Evolutionary conservation across 2,329 filamentous ascomycete genomes (phyloP).

Genomic region (Ciborinia camelliae): DNA sequence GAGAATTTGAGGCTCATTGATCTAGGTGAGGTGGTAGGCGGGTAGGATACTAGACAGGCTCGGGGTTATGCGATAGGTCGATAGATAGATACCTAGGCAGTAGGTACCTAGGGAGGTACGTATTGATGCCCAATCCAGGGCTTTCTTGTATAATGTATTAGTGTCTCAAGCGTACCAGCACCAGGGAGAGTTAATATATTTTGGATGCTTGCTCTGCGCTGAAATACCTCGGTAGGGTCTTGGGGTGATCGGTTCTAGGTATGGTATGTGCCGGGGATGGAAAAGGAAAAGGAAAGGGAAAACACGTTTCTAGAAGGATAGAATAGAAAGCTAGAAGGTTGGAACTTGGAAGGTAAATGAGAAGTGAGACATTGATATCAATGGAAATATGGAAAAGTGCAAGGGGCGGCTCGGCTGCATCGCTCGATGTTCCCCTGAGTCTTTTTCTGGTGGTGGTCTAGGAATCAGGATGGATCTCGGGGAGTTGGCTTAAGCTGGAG

Average conservation of each 20-base stretch:
- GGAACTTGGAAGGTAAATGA: not conserved
- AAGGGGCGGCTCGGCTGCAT: conserved; percentile 7
- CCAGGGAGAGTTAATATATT: no score
- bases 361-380: conserved; percentile 2
- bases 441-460: not conserved
- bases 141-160: no score
- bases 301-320: conserved; percentile 1
- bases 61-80: not conserved
- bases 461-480: not conserved
- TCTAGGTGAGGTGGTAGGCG: no score
- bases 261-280: no score
- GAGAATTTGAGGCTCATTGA: no score
- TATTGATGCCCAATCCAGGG: not conserved
- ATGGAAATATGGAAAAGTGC: not conserved
- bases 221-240: no score
- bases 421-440: not conserved
- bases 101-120: not conserved
- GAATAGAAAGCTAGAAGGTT: conserved; percentile 1
- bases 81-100: not conserved
- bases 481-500: not conserved
- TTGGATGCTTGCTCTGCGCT: not conserved
- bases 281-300: not conserved
- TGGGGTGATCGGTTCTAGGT: no score
- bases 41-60: no score
- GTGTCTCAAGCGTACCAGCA: no score